Base-by-base conservation (phyloP, 2,329 filamentous ascomycete genomes). In the Pseudocercospora crystallina region DNA sequence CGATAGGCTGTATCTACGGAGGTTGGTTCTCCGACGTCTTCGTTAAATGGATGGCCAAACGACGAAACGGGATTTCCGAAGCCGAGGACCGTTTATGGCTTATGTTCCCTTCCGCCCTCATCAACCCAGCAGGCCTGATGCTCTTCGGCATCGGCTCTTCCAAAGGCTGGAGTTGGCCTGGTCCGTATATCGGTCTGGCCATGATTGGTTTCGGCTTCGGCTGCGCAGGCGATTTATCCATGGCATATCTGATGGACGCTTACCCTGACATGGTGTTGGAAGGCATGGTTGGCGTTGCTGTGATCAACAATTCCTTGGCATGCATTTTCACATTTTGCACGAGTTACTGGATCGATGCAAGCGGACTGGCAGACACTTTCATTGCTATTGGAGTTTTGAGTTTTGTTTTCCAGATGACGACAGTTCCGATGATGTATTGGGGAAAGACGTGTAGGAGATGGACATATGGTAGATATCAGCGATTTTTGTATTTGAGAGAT, bases 191-290 rank as follows among this genome's bases (percentile, higher is more conserved):
- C 11, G 80, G 78, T 1, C 66, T 82, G 0, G 80, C 76, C 3
- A 76, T 82, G 56, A 81, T 81, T 26, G 80, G 80, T 4, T 82
- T 83, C 47, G 80, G 80, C 2, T 82, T 79, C 65, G 80, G 80
- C 7, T 82, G 79, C 43, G 78, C 78, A 2, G 80, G 80, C 5
- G 80, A 82, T 63, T 62, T 83, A 17, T 62, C 60, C 11, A 65
- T 67, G 70, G 76, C 79, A 0, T 81, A 81, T 52, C 66, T 81
- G 4, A 78, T 78, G 57, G 79, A 81, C 51, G 75, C 75, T 3
- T 81, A 81, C 51, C 78, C 78, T 1, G 78, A 80, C 31, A 80
- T 80, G 73, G 74, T 81, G 5, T 66, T 81, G 2, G 79, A 81
- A 57, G 79, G 79, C 26, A 81, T 81, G 79, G 79, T 81, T 1